A percentile compares a stretch with the other conserved stretches of the same genome.
Evolutionary conservation across 2,329 filamentous ascomycete species (phyloP).

Genomic region (Elsinoe batatas): DNA sequence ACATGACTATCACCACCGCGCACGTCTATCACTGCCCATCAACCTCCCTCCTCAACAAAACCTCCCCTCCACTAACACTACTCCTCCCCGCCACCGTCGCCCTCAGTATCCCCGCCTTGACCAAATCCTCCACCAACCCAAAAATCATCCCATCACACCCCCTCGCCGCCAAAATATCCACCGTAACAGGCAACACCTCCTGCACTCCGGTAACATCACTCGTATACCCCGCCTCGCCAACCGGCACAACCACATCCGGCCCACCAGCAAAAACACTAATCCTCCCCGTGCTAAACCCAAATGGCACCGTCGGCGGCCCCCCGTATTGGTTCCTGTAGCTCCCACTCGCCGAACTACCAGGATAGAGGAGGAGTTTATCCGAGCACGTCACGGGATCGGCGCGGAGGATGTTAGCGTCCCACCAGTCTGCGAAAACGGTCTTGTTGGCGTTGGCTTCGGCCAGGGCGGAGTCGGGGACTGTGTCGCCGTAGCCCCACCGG

Average conservation of each 20-base stretch:
- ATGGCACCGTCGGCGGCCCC: conserved; percentile 35
- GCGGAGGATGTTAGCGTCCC: conserved; percentile 37
- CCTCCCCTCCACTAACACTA: conserved; percentile 32
- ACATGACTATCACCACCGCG: no score
- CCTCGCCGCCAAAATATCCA: conserved; percentile 48
- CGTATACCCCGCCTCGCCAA: conserved; percentile 36
- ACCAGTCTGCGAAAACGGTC: conserved; percentile 40
- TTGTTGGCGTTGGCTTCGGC: conserved; percentile 41
- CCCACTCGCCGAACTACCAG: conserved; percentile 31
- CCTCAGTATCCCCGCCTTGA: conserved; percentile 39
- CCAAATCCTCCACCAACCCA: conserved; percentile 43
- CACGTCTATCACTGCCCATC: conserved; percentile 1
- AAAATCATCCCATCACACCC: conserved; percentile 53
- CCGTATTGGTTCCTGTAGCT: conserved; percentile 39
- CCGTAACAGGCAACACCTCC: conserved; percentile 48
- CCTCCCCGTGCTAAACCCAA: conserved; percentile 40
- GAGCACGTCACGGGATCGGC: conserved; percentile 38
- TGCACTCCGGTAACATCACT: conserved; percentile 39
- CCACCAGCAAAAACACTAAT: conserved; percentile 40
- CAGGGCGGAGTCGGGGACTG: conserved; percentile 28
- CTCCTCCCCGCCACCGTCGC: conserved; percentile 36
- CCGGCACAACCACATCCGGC: conserved; percentile 38
- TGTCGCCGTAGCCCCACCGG: conserved; percentile 40
- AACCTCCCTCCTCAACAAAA: conserved; percentile 24
- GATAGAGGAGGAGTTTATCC: conserved; percentile 41